Conservation (phyloP, 2,329 filamentous ascomycete species). For the Fusarium begoniae region DNA sequence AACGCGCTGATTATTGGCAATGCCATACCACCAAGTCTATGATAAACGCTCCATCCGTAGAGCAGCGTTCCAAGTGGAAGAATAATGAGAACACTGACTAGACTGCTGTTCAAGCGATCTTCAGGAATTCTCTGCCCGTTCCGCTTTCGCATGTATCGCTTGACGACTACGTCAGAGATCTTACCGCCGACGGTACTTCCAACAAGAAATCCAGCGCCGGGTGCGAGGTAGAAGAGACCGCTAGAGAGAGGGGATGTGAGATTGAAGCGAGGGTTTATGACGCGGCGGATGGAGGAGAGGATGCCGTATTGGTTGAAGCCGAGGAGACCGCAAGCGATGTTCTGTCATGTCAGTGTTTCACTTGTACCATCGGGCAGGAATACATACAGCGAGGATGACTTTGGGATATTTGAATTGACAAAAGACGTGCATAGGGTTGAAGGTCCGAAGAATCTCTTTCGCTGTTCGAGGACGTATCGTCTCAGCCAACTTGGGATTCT, state of each 20-base stretch:
- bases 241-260: slow-evolving; percentile 69
- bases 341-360: neutral
- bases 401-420: slow-evolving; percentile 36
- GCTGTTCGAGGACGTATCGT: slow-evolving; percentile 3
- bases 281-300: slow-evolving; percentile 70
- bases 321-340: slow-evolving; percentile 39
- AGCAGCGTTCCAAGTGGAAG: slow-evolving; percentile 46
- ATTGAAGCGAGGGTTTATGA: slow-evolving; percentile 75
- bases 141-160: slow-evolving; percentile 51
- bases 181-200: slow-evolving; percentile 72
- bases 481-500: slow-evolving; percentile 32
- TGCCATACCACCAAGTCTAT: slow-evolving; percentile 46
- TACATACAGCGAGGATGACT: slow-evolving; percentile 36
- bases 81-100: slow-evolving; percentile 44
- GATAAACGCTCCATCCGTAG: slow-evolving; percentile 50
- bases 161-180: slow-evolving; percentile 53
- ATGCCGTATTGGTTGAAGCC: slow-evolving; percentile 58
- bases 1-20: slow-evolving; percentile 48
- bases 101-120: slow-evolving; percentile 46
- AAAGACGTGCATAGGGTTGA: slow-evolving; percentile 42
- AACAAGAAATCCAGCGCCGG: slow-evolving; percentile 70
- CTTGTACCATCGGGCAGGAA: accelerated
- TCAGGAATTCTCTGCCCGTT: slow-evolving; percentile 44
- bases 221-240: slow-evolving; percentile 75
- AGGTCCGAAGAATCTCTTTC: slow-evolving; percentile 30